These are phyloP conservation scores for Pseudogymnoascus sp. DNA, from an alignment of 2,329 filamentous ascomycete genomes.

Conservation along the genomic window DNA sequence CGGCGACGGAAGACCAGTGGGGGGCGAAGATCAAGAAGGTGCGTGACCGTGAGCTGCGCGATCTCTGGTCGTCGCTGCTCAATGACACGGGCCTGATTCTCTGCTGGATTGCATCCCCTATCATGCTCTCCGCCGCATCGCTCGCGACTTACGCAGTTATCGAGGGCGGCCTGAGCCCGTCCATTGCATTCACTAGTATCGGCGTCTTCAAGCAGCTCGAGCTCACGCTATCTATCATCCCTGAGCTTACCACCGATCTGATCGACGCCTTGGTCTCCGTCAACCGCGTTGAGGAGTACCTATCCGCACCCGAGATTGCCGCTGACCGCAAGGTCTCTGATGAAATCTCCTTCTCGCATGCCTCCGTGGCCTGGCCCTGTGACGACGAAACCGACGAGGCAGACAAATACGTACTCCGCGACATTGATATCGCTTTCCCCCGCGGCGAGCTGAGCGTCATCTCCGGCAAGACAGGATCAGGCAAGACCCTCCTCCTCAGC, in stretches of 20 bases:
- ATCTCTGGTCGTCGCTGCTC: slow-evolving; percentile 58
- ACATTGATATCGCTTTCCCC: slow-evolving; percentile 60
- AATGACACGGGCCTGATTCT: slow-evolving; percentile 54
- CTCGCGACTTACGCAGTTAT: slow-evolving; percentile 59
- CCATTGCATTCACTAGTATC: slow-evolving; percentile 71
- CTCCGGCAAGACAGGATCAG: slow-evolving; percentile 68
- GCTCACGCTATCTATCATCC: slow-evolving; percentile 59
- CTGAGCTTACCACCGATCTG: slow-evolving; percentile 61
- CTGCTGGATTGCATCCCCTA: slow-evolving; percentile 66
- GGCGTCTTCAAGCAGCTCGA: slow-evolving; percentile 69
- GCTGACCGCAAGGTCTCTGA: slow-evolving; percentile 46
- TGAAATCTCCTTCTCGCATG: slow-evolving; percentile 56
- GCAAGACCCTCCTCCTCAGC: slow-evolving; percentile 67
- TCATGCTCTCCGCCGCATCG: slow-evolving; percentile 64
- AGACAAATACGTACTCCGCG: slow-evolving; percentile 54
- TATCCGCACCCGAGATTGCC: slow-evolving; percentile 56
- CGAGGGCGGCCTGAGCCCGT: slow-evolving; percentile 56
- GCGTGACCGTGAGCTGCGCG: slow-evolving; percentile 57
- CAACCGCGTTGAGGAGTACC: slow-evolving; percentile 62
- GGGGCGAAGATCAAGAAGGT: slow-evolving; percentile 58
- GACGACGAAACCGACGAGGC: slow-evolving; percentile 52
- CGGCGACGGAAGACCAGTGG: slow-evolving; percentile 68
- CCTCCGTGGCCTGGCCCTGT: slow-evolving; percentile 66
- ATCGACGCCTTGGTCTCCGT: slow-evolving; percentile 68
- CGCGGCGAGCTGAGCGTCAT: slow-evolving; percentile 62